phyloP scores from a whole-genome alignment of 2,329 filamentous ascomycete genomes.

The Incumbomyces delicatus region DNA sequence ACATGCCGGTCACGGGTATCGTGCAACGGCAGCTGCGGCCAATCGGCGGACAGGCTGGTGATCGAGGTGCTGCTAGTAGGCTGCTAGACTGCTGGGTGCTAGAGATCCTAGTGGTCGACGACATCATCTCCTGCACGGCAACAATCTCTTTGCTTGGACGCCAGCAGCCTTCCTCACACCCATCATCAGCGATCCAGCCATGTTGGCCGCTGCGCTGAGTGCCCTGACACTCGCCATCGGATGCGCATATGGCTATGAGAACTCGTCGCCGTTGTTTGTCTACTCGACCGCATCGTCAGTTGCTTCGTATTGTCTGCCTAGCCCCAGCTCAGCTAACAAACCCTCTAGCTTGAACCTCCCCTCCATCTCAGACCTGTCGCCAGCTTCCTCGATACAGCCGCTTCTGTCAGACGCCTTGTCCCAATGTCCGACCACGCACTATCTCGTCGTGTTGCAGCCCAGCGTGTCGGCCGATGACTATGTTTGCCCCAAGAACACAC shows the following conservation, averaged over 20 bases:
- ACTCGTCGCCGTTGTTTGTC: conserved; percentile 82
- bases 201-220: conserved; percentile 8
- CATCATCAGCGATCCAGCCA: neutral
- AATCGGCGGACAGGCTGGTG: conserved; percentile 1
- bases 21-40: conserved; percentile 2
- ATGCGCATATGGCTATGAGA: conserved; percentile 26
- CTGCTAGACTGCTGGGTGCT: neutral
- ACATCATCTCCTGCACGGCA: neutral
- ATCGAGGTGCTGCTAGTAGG: no score
- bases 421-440: conserved; percentile 62
- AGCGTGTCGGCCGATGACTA: conserved; percentile 64
- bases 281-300: conserved; percentile 77
- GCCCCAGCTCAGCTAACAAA: conserved; percentile 3
- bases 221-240: conserved; percentile 17
- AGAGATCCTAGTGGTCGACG: neutral
- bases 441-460: conserved; percentile 69
- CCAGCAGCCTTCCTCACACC: no score
- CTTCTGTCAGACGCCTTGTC: conserved; percentile 42
- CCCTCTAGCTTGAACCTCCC: neutral
- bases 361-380: conserved; percentile 22
- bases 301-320: conserved; percentile 1
- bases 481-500: conserved; percentile 40
- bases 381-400: conserved; percentile 34
- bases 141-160: neutral
- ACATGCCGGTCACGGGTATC: neutral